Conservation (phyloP, 1,139 yeast species). For the Blastobotrys arbuscula region DNA sequence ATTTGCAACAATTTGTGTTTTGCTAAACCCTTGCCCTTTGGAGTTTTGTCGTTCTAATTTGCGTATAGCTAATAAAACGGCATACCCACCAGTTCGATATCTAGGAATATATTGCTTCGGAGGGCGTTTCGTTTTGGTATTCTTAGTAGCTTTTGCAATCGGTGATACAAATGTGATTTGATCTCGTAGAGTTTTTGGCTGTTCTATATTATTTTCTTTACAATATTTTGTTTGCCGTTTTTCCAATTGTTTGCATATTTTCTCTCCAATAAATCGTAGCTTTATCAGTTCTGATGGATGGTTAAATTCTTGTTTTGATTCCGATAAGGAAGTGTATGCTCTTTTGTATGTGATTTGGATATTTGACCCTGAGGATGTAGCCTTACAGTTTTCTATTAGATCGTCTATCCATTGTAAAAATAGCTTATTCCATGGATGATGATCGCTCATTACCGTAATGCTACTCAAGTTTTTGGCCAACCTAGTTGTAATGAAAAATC, state of each 20-base stretch:
- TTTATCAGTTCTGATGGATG: slow-evolving; percentile 49
- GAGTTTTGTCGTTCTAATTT: slow-evolving; percentile 41
- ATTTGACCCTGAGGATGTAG: slow-evolving; percentile 34
- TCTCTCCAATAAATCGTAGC: slow-evolving; percentile 58
- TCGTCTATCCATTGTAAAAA: slow-evolving; percentile 51
- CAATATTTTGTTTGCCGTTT: slow-evolving; percentile 45
- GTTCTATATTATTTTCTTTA: slow-evolving; percentile 35
- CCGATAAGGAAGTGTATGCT: slow-evolving; percentile 45
- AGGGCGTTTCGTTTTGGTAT: slow-evolving; percentile 25
- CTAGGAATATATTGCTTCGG: slow-evolving; percentile 62
- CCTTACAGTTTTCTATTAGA: slow-evolving; percentile 42
- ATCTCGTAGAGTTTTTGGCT: slow-evolving; percentile 35
- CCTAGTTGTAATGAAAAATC: too few species aligned
- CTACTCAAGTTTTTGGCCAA: too few species aligned
- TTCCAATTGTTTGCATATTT: slow-evolving; percentile 46
- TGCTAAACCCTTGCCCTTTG: slow-evolving; percentile 47
- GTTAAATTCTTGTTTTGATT: slow-evolving; percentile 39
- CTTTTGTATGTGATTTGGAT: slow-evolving; percentile 37
- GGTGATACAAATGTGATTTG: slow-evolving; percentile 12
- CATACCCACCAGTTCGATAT: slow-evolving; percentile 81
- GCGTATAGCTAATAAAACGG: slow-evolving; percentile 62
- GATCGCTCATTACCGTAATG: too few species aligned
- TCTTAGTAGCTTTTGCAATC: slow-evolving; percentile 5
- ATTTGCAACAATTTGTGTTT: slow-evolving; percentile 49
- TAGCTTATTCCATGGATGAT: slow-evolving; percentile 37